Conservation (phyloP, 1,284 basidiomycete species). For the Rhodotorula sp. region DNA sequence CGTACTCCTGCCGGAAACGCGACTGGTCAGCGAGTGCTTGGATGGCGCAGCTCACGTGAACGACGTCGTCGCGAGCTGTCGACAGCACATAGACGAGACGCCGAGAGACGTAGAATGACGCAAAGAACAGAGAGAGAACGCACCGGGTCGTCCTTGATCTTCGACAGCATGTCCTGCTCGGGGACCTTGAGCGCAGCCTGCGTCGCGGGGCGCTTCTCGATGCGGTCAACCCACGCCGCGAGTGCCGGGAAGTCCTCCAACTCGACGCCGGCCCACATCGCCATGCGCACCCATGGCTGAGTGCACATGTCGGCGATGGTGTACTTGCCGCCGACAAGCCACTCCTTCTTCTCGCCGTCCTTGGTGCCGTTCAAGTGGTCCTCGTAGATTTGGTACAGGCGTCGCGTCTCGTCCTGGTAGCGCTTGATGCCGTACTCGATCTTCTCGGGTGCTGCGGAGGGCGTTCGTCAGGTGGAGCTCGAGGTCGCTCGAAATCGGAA, state of each 20-base stretch:
- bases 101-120: background rate
- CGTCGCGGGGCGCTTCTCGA: conserved; percentile 30
- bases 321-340: conserved; percentile 37
- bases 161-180: conserved; percentile 15
- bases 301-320: conserved; percentile 31
- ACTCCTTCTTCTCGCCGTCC: conserved; percentile 27
- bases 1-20: background rate
- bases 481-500: no score
- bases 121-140: background rate
- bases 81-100: background rate
- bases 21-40: background rate
- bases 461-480: no score
- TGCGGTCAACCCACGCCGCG: conserved; percentile 29
- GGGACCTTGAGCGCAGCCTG: conserved; percentile 23
- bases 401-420: conserved; percentile 36
- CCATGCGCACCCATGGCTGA: conserved; percentile 17
- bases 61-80: no score
- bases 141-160: background rate
- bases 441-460: conserved; percentile 33
- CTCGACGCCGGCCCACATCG: conserved; percentile 30
- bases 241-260: conserved; percentile 26
- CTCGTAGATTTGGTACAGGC: conserved; percentile 34
- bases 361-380: conserved; percentile 30
- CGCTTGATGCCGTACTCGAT: conserved; percentile 34
- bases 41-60: no score